Percentiles rank a stretch among this genome's conserved stretches.
These are phyloP conservation scores for Pleurotus cornucopiae DNA, from an alignment of 768 basidiomycete genomes.

Conservation along the genomic window DNA sequence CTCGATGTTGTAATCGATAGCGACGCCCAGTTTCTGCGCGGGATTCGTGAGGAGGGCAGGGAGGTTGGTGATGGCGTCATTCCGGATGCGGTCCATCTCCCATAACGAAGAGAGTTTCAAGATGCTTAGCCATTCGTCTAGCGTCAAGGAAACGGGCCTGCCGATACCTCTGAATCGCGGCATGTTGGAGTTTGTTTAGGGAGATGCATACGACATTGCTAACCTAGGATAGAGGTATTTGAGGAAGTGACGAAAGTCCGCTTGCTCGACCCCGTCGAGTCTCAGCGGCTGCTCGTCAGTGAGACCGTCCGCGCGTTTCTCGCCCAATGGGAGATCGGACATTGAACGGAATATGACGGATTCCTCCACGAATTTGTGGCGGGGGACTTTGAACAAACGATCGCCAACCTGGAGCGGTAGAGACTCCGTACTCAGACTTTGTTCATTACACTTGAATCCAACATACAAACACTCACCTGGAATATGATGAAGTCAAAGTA, in stretches of 20 bases:
- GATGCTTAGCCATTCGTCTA: constrained; percentile 6
- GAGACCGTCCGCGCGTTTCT: constrained; percentile 3
- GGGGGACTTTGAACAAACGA: constrained; percentile 9
- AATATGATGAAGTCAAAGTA: constrained; percentile 3
- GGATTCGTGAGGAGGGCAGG: background rate
- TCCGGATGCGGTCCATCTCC: constrained; percentile 13
- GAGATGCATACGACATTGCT: too few relatives aligned
- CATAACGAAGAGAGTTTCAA: constrained; percentile 9
- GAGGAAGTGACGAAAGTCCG: constrained; percentile 8
- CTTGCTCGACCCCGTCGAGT: constrained; percentile 7
- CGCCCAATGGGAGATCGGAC: constrained; percentile 8
- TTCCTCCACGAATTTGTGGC: constrained; percentile 7
- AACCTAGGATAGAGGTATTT: constrained; percentile 9
- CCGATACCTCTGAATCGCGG: background rate
- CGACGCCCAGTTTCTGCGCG: constrained; percentile 6
- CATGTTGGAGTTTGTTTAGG: too few relatives aligned
- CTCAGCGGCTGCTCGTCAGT: constrained; percentile 9
- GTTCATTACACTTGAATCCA: background rate
- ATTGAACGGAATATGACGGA: constrained; percentile 8
- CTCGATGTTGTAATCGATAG: constrained; percentile 9
- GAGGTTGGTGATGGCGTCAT: constrained; percentile 12
- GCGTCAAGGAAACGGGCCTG: background rate
- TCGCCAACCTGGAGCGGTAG: constrained; percentile 8
- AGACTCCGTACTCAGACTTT: background rate
- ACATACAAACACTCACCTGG: background rate